Base-by-base conservation (phyloP, 306 rosid genomes). In the Purshia tridentata region DNA sequence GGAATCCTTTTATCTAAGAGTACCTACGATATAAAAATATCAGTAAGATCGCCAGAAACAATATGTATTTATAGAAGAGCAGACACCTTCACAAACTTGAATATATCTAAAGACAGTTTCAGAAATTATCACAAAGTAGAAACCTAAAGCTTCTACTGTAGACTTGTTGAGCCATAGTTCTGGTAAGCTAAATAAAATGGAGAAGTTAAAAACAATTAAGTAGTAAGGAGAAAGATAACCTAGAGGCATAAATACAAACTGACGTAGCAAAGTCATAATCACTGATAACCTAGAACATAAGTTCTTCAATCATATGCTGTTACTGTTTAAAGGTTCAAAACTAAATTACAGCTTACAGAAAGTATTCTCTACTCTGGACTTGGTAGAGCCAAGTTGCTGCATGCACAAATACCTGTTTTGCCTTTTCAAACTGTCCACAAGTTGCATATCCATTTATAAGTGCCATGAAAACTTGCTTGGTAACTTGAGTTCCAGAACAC, bases 381-480 rank as follows among this genome's bases (percentile, higher is more conserved):
- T 45, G 49, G 40, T 76, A 65, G 42, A 72, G 62, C 35, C 74
- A 77, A 66, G 64, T 81, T 14, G 62, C 35, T 56, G 52, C 72
- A 42, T 65, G 64, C 50, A 58, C 7, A 60, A 69, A 67, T 82
- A 94, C 98, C 96, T 88, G 88, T 85, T 89, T 91, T 81, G 95
- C 98, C 84, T 86, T 89, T 81, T 91, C 91, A 75, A 84, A 83
- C 61, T 86, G 86, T 71, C 98, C 98, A 73, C 83, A 82, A 68
- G 81, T 73, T 69, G 91, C 90, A 79, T 89, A 94, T 45, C 91
- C 90, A 83, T 83, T 84, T 72, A 94, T 37, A 58, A 91, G 95
- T 59, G 97, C 87, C 86, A 89, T 81, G 78, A 64, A 88, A 85
- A 85, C 12, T 5, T 85, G 88, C 77, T 83, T 91, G 6, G 92